Evolutionary conservation across 192 early-diverging fungal species (phyloP), one percentile per base, ranked within the genome.

Genomic region (Coemansia sp.): DNA sequence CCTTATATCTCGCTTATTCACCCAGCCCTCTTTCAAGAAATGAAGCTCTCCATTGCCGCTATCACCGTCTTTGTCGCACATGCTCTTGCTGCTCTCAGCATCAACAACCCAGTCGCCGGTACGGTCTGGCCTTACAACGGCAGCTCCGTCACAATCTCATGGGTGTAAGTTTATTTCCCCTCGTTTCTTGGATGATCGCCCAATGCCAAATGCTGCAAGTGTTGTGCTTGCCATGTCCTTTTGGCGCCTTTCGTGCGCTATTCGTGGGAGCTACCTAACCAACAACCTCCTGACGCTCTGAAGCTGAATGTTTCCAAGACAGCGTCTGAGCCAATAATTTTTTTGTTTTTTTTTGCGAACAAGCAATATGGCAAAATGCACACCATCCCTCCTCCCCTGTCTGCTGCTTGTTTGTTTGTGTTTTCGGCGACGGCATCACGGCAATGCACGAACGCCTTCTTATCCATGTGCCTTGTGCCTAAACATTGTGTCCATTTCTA

Each of bases 81-180:
- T 25, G 73, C 51, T 37, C 46, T 76, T 61, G 79, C 63, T 21
- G 58, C 52, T 20, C 63, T 81, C 70, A 65, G 51, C 63, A 81
- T 81, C 63, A 81, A 72, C 74, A 76, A 59, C 74, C 79, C 79
- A 5, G 70, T 76, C 45, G 67, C 59, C 3, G 64, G 63, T 40
- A 72, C 74, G 21, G 68, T 71, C 52, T 73, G 70, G 79, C 21
- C 63, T 6, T 21, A 52, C 25, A 45, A 72, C 46, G 63, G 67
- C 48, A 20, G 28, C 35, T 67, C 79, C 7, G 64, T 65, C 48
- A 69, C 51, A 7, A 57, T 81, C 20, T 66, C 74, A 15, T 82
- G 79, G 79, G n/a, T 76, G 73, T 80, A 80, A 80, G 78, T 80
- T 10, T 43, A 4, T 13, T 18, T 4, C 18, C 12, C 18, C 18